Conservation (phyloP, 1,139 yeast genomes). For the Yamadazyma kanchanaburiensis region DNA sequence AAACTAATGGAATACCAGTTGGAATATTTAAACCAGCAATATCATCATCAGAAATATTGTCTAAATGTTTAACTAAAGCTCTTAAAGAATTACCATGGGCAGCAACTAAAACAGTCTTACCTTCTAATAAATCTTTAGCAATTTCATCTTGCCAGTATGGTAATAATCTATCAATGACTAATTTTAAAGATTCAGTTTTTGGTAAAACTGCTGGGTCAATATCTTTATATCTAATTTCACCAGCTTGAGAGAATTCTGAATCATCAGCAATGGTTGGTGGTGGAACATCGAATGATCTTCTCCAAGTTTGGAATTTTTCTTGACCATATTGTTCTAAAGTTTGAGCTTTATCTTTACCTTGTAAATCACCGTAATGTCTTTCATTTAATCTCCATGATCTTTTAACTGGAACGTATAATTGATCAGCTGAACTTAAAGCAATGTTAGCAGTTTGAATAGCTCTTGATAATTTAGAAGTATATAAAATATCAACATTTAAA, state of each 20-base stretch:
- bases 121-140: constrained; percentile 76
- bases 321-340: constrained; percentile 85
- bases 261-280: constrained; percentile 84
- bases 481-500: constrained; percentile 79
- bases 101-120: constrained; percentile 88
- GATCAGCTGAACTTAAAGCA: constrained; percentile 87
- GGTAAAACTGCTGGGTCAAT: constrained; percentile 86
- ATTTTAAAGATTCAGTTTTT: constrained; percentile 89
- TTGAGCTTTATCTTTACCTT: constrained; percentile 97
- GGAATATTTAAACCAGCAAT: constrained; percentile 96
- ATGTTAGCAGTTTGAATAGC: constrained; percentile 98
- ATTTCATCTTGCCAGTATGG: constrained; percentile 98
- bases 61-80: constrained; percentile 95
- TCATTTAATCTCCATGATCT: constrained; percentile 98
- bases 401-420: constrained; percentile 87
- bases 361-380: constrained; percentile 98
- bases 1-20: constrained; percentile 98
- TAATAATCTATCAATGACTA: constrained; percentile 93
- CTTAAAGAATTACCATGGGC: constrained; percentile 99
- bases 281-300: constrained; percentile 97
- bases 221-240: constrained; percentile 80
- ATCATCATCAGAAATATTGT: constrained; percentile 86
- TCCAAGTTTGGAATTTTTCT: constrained; percentile 94
- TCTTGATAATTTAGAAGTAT: constrained; percentile 90
- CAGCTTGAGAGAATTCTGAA: constrained; percentile 79